Conservation (phyloP, 805 yeast genomes). For the Saturnispora hagleri region DNA sequence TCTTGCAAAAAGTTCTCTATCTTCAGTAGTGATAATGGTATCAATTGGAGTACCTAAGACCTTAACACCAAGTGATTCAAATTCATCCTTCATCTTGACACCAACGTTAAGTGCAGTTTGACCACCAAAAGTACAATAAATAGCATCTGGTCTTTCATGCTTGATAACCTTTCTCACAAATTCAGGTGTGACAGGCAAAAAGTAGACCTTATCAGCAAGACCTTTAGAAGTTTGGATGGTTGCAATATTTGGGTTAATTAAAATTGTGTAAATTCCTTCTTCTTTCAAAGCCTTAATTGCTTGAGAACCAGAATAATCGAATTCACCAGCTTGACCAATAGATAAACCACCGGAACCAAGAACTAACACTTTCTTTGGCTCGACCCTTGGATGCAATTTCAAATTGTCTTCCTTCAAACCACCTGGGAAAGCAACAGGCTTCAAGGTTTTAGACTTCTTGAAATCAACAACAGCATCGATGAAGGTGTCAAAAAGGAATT, state of each 20-base stretch:
- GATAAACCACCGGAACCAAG: conserved; percentile 96
- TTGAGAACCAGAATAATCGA: conserved; percentile 95
- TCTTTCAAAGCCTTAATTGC: conserved; percentile 93
- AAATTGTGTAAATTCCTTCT: conserved; percentile 74
- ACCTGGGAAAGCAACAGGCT: conserved; percentile 86
- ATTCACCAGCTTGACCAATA: conserved; percentile 98
- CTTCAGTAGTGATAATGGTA: conserved; percentile 94
- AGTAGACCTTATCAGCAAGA: conserved; percentile 91
- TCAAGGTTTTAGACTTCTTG: conserved; percentile 45
- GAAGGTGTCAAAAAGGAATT: conserved; percentile 90
- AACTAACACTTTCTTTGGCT: conserved; percentile 85
- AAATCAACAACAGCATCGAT: conserved; percentile 67
- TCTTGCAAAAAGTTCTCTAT: conserved; percentile 90
- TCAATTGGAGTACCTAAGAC: conserved; percentile 96
- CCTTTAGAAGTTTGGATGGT: conserved; percentile 95
- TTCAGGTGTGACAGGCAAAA: conserved; percentile 93
- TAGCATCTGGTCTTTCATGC: conserved; percentile 94
- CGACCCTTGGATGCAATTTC: conserved; percentile 66
- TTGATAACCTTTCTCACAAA: conserved; percentile 92
- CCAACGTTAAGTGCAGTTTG: conserved; percentile 97
- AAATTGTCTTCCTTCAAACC: conserved; percentile 67
- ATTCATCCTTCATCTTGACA: conserved; percentile 91
- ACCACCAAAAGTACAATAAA: conserved; percentile 94
- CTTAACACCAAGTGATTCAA: conserved; percentile 80
- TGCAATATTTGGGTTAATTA: conserved; percentile 93